Evolutionary conservation across 305 asterid genomes (phyloP).

Genomic region (Withania somnifera): DNA sequence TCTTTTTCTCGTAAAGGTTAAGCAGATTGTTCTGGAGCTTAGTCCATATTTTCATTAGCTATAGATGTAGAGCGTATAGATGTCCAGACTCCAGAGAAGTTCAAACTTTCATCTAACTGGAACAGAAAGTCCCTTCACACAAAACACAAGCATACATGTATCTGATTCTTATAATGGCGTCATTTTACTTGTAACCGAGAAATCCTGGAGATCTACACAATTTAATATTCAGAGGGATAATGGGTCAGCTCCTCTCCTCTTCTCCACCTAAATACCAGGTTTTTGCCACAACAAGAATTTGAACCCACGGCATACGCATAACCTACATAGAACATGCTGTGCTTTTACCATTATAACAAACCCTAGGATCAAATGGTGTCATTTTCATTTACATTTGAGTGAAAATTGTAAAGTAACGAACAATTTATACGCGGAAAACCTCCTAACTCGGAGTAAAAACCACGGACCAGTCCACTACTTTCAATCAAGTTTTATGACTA

Average conservation of each 20-base stretch:
- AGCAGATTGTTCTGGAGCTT: neutral
- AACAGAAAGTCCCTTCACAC: neutral
- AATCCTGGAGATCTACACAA: neutral
- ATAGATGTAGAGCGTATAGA: neutral
- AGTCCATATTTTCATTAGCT: neutral
- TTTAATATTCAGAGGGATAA: neutral
- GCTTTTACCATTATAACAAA: neutral
- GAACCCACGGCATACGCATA: accelerated
- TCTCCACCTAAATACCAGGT: neutral
- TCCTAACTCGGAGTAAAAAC: too few relatives aligned
- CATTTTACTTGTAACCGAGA: neutral
- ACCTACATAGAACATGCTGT: neutral
- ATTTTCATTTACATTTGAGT: neutral
- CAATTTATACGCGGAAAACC: too few relatives aligned
- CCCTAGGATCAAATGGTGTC: neutral
- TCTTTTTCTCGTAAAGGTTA: neutral
- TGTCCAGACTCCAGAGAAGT: neutral
- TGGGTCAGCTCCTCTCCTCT: neutral
- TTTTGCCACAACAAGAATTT: neutral
- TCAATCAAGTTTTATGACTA: too few relatives aligned
- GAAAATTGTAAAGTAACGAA: too few relatives aligned
- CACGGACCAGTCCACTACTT: too few relatives aligned
- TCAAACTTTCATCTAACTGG: neutral
- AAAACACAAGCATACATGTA: neutral
- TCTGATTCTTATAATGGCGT: neutral